Evolutionary conservation across 208 protist species (phyloP), one percentile per base, ranked within the genome.

Genomic region (Acanthamoeba lugdunensis): DNA sequence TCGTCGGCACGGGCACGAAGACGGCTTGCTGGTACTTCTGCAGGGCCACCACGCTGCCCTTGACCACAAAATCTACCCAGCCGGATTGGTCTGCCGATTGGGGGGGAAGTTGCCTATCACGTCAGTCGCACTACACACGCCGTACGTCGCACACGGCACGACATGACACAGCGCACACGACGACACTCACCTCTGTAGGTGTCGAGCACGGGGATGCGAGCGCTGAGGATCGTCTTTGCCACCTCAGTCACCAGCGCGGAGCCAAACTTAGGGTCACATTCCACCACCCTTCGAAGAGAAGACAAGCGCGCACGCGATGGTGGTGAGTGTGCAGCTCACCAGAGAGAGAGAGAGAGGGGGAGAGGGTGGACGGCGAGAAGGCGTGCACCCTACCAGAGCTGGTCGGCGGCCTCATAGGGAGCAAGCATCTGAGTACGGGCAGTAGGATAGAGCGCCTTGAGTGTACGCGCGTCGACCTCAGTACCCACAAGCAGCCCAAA

Each of bases 1-100:
- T 45, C 73, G 21, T 81, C 21, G 73, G 37, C 23, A 81, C 45
- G 5, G 73, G 45, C 18, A 81, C 73, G 73, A 81, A 13, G 21
- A 52, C 23, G 21, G 28, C 73, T 14, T 81, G 73, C 21, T 25
- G 73, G 37, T 30, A 52, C 73, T 81, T 45, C 25, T 81, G 73
- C 73, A 81, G 45, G 9, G 73, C 73, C 73, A 14, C 73, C 14
- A 81, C 73, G 23, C 21, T 50, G n/a, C 73, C 73, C 37, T 81
- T 81, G 37, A 81, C 37, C 16, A 81, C n/a, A 33, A 81, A 81
- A 21, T 45, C 73, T 8, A 81, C 37, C 73, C 73, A 81, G 18
- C 73, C 73, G 11, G 73, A 81, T 50, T 18, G 73, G 18, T 81
- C 73, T 81, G 37, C 61, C 61, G 61, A 67, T n/a, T 3, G n/a